Base-by-base conservation (phyloP, 1,139 yeast species). In the Debaryomyces psychrophilus region DNA sequence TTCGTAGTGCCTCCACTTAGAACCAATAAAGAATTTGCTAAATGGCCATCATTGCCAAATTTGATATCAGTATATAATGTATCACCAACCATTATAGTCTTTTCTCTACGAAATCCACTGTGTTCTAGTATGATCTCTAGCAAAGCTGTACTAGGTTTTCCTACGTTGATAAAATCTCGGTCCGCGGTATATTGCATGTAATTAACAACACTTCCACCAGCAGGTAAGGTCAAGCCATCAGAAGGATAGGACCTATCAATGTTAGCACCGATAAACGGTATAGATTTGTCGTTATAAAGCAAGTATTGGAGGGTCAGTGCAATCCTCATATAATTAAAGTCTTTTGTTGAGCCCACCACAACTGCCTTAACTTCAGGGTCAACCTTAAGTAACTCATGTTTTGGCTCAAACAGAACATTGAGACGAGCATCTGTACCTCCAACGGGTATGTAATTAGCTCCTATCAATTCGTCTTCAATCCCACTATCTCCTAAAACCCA, bases 401-500 rank as follows among this genome's bases (percentile, higher is more conserved):
- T 73, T 3, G 68, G 64, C 38, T 73, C 71, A 55, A 68, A 61
- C 8, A 57, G 60, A 0, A 43, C 46, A 43, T 70, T 58, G 14
- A 71, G 56, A 4, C 74, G 61, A 5, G 68, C 52, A 45, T 74
- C 95, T 4, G 84, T 75, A 5, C 97, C 96, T 22, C 97, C 97
- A 8, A 87, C 56, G 1, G 86, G 79, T 17, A 76, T 66, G 58
- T 85, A 87, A 0, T 97, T 97, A 50, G 78, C 76, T 43, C 79
- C 81, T 25, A 62, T 63, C 44, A 92, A 71, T 59, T 92, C 98
- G 41, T 82, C 83, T 52, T 81, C 85, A 44, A 92, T 82, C 7
- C 98, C 98, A 12, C 69, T 56, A 59, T 89, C 96, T 31, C 98
- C 98, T 45, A 90, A 71, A 1, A 90, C 89, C 85, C 95, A 85